Evolutionary conservation across 164 flowering plant species (phyloP).

Genomic region (Vitis rupestris): DNA sequence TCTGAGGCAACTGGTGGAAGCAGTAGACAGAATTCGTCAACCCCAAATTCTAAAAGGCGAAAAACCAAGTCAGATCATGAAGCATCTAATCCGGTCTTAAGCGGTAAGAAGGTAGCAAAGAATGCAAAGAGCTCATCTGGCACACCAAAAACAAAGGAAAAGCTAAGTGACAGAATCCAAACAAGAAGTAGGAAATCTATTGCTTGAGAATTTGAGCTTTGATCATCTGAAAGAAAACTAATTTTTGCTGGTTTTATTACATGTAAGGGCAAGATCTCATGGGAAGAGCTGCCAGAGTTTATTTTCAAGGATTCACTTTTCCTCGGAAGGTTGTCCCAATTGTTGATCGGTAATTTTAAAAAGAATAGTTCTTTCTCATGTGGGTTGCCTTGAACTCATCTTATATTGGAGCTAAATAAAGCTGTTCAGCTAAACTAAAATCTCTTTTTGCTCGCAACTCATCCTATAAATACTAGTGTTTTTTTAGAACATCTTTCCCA

Average conservation of each 20-base stretch:
- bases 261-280: neutral
- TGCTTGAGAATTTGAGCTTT: slow-evolving; percentile 12
- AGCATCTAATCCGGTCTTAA: neutral
- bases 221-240: neutral
- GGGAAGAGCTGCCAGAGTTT: neutral
- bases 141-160: slow-evolving; percentile 3
- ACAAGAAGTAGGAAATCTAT: slow-evolving; percentile 13
- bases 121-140: neutral
- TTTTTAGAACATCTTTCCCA: too few species aligned
- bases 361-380: neutral
- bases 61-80: slow-evolving; percentile 6
- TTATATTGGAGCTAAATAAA: neutral
- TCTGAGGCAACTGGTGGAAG: slow-evolving; percentile 6
- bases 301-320: neutral
- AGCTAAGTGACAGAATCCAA: neutral
- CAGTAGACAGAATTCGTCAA: slow-evolving; percentile 12
- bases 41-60: slow-evolving; percentile 24
- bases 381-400: neutral
- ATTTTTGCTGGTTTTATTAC: neutral
- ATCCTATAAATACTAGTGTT: too few species aligned
- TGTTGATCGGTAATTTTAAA: too few species aligned
- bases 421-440: too few species aligned
- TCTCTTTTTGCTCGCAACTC: too few species aligned
- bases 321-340: neutral
- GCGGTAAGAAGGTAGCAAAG: neutral